Evolutionary conservation across 169 alveolate genomes (phyloP).

Genomic region (Perkinsus chesapeaki): DNA sequence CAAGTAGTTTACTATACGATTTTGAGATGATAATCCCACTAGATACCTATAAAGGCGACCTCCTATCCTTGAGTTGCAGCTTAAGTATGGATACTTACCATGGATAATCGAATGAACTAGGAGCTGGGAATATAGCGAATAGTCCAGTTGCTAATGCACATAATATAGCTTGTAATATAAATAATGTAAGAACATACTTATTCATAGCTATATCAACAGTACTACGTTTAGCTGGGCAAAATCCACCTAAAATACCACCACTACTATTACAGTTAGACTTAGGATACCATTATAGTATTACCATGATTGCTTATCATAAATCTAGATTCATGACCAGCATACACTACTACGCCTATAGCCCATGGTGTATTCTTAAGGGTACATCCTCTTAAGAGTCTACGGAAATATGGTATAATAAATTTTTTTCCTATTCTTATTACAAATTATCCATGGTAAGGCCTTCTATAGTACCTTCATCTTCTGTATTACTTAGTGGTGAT

Average conservation of each 20-base stretch:
- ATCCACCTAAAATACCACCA: neutral
- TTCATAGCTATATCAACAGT: neutral
- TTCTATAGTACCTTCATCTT: neutral
- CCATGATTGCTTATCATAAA: neutral
- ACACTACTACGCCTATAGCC: conserved; percentile 53
- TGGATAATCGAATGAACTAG: neutral
- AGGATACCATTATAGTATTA: neutral
- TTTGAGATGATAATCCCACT: neutral
- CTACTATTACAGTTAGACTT: neutral
- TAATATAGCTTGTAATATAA: neutral
- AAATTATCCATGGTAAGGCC: neutral
- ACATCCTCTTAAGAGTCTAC: conserved; percentile 48
- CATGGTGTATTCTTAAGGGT: conserved; percentile 47
- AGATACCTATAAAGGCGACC: neutral
- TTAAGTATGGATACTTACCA: neutral
- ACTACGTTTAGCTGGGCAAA: neutral
- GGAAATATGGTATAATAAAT: neutral
- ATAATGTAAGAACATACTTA: neutral
- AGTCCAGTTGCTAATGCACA: neutral
- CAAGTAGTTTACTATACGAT: neutral
- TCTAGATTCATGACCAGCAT: conserved; percentile 63
- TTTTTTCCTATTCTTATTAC: neutral
- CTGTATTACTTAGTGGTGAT: neutral
- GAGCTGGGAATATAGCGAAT: neutral
- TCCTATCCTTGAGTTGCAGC: neutral